A percentile compares a stretch with the other conserved stretches of the same genome.
Conservation (phyloP, 108 stramenopile species). For the Mediolabrus comicus region DNA sequence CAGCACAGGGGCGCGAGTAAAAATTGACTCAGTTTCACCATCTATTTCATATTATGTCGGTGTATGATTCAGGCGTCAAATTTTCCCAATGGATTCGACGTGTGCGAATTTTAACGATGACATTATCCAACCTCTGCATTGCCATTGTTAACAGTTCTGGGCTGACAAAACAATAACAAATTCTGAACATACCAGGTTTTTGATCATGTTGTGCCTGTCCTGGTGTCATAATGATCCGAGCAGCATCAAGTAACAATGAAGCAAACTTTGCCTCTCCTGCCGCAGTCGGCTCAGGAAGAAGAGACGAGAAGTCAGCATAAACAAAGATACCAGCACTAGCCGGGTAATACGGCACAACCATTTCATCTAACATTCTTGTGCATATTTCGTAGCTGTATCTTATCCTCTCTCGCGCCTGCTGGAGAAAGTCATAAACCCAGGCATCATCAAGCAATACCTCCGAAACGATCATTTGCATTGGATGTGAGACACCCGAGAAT, state of each 20-base stretch:
- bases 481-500: conserved; percentile 72
- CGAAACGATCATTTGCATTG: conserved; percentile 80
- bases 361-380: conserved; percentile 64
- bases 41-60: conserved; percentile 36
- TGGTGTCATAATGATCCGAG: conserved; percentile 82
- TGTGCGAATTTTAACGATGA: conserved; percentile 61
- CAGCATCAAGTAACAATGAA: conserved; percentile 61
- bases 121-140: conserved; percentile 74
- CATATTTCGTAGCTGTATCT: conserved; percentile 60
- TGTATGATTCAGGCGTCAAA: conserved; percentile 57
- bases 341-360: conserved; percentile 78
- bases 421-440: conserved; percentile 76
- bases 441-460: conserved; percentile 79
- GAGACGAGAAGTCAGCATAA: conserved; percentile 82
- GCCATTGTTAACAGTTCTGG: conserved; percentile 75
- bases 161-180: conserved; percentile 82
- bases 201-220: conserved; percentile 70
- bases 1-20: neutral
- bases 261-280: conserved; percentile 74
- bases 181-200: conserved; percentile 85
- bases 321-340: conserved; percentile 86
- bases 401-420: conserved; percentile 54
- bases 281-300: conserved; percentile 65
- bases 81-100: conserved; percentile 74
- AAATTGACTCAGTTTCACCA: conserved; percentile 1